These are phyloP conservation scores for Bimuria novae-zelandiae DNA, from an alignment of 2,329 filamentous ascomycete species.

Conservation along the genomic window DNA sequence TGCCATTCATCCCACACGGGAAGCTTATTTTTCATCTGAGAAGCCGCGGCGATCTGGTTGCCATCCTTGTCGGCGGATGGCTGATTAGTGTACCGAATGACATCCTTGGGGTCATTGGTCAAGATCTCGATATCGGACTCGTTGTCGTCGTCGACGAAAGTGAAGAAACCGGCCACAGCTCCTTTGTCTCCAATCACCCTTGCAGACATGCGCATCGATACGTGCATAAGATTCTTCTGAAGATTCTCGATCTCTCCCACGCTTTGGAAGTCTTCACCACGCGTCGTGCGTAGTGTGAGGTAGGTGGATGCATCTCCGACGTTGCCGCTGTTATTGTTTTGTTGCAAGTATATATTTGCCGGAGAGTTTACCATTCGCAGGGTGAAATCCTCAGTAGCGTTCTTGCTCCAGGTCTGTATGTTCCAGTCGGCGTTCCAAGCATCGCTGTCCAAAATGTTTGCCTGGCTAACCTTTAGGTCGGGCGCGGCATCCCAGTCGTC, in stretches of 20 bases:
- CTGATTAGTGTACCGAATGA: constrained; percentile 64
- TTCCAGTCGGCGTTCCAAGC: constrained; percentile 44
- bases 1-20: constrained; percentile 61
- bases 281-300: constrained; percentile 54
- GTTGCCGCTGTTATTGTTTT: constrained; percentile 31
- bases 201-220: constrained; percentile 54
- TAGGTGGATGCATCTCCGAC: constrained; percentile 41
- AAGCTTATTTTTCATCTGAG: constrained; percentile 55
- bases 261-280: constrained; percentile 51
- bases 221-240: constrained; percentile 51
- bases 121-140: constrained; percentile 61
- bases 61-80: constrained; percentile 56
- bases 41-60: constrained; percentile 53
- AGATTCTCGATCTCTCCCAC: constrained; percentile 55
- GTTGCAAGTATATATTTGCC: constrained; percentile 53
- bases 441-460: constrained; percentile 46
- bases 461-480: constrained; percentile 33
- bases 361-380: constrained; percentile 52
- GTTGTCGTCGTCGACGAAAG: constrained; percentile 52
- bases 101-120: constrained; percentile 51
- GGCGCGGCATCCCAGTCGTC: constrained; percentile 29
- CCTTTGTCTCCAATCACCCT: constrained; percentile 52
- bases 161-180: constrained; percentile 62
- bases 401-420: constrained; percentile 53
- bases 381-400: constrained; percentile 43